These are phyloP conservation scores for Erigeron canadensis DNA, from an alignment of 129 eudicot genomes.

Conservation along the genomic window DNA sequence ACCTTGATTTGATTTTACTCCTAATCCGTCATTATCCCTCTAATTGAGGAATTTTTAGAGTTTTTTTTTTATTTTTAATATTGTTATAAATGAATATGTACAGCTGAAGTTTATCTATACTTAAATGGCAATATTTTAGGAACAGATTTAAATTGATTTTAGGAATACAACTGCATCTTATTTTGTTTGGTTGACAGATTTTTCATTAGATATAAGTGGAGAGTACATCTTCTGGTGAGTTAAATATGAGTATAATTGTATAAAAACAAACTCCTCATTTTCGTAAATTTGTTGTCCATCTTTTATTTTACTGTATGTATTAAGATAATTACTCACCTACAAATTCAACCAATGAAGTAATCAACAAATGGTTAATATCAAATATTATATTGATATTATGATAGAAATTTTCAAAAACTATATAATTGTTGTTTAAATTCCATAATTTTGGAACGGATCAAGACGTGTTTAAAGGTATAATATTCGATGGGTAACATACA, in stretches of 20 bases:
- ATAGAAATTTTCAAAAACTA: too few relatives aligned
- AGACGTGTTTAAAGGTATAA: constrained; percentile 13
- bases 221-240: too few relatives aligned
- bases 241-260: too few relatives aligned
- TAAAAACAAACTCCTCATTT: too few relatives aligned
- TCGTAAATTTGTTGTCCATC: too few relatives aligned
- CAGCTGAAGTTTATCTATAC: neutral
- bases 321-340: too few relatives aligned
- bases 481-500: constrained; percentile 19
- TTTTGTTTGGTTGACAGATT: neutral
- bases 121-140: constrained; percentile 6
- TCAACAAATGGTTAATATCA: too few relatives aligned
- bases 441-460: neutral
- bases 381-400: too few relatives aligned
- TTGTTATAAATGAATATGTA: neutral
- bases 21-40: constrained; percentile 15
- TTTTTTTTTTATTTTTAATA: neutral
- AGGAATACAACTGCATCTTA: neutral
- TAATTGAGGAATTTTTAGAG: constrained; percentile 11
- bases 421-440: neutral
- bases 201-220: too few relatives aligned
- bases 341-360: too few relatives aligned
- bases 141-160: neutral
- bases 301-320: too few relatives aligned
- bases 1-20: constrained; percentile 25